Percentiles rank a stretch among this genome's conserved stretches.
Conservation (phyloP, 1,139 yeast genomes). For the Geotrichum aggregatum region DNA sequence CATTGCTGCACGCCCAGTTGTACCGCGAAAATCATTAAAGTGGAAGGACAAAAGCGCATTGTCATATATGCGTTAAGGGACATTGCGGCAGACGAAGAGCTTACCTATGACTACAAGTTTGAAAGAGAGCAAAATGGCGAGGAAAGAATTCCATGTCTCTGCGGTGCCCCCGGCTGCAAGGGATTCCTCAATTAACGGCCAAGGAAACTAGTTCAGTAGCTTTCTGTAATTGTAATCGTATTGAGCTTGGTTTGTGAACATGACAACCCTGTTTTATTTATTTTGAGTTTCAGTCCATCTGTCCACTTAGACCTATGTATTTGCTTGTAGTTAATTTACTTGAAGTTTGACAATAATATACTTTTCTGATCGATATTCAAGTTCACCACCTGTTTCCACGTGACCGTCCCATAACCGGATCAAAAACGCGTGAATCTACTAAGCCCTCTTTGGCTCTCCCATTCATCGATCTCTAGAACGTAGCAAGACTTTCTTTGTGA, state of each 20-base stretch:
- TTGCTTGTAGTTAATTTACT: too few relatives aligned
- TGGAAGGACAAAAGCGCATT: conserved; percentile 88
- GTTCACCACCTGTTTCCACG: too few relatives aligned
- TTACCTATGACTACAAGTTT: conserved; percentile 92
- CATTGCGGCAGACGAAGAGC: conserved; percentile 76
- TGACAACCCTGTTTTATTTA: not conserved
- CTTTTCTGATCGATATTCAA: too few relatives aligned
- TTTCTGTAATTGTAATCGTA: not conserved
- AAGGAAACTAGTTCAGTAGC: not conserved
- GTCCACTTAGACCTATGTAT: too few relatives aligned
- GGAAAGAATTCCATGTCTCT: conserved; percentile 83
- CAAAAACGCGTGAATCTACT: too few relatives aligned
- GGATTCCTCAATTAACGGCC: conserved; percentile 76
- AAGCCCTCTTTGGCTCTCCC: too few relatives aligned
- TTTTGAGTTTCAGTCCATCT: not conserved
- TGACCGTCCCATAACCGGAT: too few relatives aligned
- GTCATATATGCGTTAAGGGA: conserved; percentile 91
- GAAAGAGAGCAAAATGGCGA: conserved; percentile 88
- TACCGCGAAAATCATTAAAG: conserved; percentile 93
- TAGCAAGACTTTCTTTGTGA: not conserved
- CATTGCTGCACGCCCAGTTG: conserved; percentile 98
- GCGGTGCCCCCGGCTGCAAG: conserved; percentile 93
- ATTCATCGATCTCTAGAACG: too few relatives aligned
- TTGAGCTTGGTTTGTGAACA: too few relatives aligned
- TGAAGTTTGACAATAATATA: too few relatives aligned